Percentiles rank a stretch among this genome's conserved stretches.
These are phyloP conservation scores for Xylariaceae sp. DNA, from an alignment of 2,329 filamentous ascomycete genomes.

Conservation along the genomic window DNA sequence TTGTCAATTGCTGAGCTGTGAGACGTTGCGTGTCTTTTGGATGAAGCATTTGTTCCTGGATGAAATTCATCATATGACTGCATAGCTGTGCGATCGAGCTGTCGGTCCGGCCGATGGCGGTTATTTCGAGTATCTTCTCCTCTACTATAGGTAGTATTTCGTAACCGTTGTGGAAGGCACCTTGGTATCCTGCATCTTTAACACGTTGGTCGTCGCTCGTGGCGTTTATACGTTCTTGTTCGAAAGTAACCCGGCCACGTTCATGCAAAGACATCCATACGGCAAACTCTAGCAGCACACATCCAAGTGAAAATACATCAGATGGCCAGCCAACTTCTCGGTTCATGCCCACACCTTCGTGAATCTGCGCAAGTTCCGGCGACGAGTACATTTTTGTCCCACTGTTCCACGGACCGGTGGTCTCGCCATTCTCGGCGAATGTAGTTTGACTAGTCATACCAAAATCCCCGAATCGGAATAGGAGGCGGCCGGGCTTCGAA, in stretches of 20 bases:
- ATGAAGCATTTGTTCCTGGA: slow-evolving; percentile 1
- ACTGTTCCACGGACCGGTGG: background rate
- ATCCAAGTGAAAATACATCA: background rate
- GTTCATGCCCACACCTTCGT: background rate
- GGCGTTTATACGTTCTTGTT: background rate
- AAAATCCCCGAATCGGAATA: background rate
- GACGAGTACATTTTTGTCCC: background rate
- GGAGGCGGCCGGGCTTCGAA: background rate
- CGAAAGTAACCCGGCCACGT: background rate
- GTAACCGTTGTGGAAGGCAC: background rate
- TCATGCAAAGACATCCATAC: background rate
- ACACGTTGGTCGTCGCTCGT: background rate
- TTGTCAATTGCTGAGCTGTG: slow-evolving; percentile 4
- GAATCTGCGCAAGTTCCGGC: background rate
- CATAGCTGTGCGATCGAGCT: background rate
- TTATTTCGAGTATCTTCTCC: background rate
- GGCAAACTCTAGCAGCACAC: background rate
- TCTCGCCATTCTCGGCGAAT: background rate
- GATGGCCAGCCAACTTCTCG: background rate
- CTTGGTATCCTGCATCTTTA: background rate
- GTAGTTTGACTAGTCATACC: background rate
- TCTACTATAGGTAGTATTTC: background rate
- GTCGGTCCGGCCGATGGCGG: background rate
- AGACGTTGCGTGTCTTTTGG: background rate
- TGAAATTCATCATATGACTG: slow-evolving; percentile 3